Base-by-base conservation (phyloP, 2,329 filamentous ascomycete species). In the Diaporthe sp. region DNA sequence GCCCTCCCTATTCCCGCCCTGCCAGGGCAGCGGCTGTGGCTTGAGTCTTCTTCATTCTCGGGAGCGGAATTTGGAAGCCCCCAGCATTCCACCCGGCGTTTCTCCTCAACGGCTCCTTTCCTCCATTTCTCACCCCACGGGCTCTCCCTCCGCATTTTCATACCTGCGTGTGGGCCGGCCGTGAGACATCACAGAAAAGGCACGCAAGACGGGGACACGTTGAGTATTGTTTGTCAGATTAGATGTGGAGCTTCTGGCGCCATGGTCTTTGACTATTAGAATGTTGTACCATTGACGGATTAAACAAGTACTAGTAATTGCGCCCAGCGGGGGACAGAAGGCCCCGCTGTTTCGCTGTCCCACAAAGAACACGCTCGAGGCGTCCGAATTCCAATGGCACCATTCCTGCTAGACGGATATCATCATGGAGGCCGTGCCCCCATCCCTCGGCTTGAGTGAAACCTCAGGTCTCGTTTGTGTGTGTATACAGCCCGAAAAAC, bases 331-430 rank as follows among this genome's bases (percentile, higher is more conserved):
- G 22, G 35, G 35, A 38, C n/a, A n/a, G n/a, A n/a, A n/a, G n/a
- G n/a, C n/a, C n/a, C n/a, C n/a, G n/a, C n/a, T n/a, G 40, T 28
- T 15, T 47, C 40, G 68, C 68, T 30, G 35, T 50, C 61, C 33
- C 45, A 22, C 42, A 61, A 42, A 28, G 8, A 25, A 15, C 38
- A 42, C 57, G 10, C 45, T 15, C 69, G 33, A 52, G 55, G 58
- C 54, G 47, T 58, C 33, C 45, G 60, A 54, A 28, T 40, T 52
- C 35, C 55, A 22, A 28, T 60, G 45, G 28, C 45, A 47, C 58
- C 69, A 64, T 72, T 72, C 69, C 55, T 57, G 58, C 33, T 30
- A 60, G 54, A 54, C 25, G 68, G 68, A 54, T 71, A 71, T 71
- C 69, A 54, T 50, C n/a, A 38, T 6, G 30, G 38, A 71, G 42